A percentile compares a stretch with the other conserved stretches of the same genome.
Conservation (phyloP, 768 basidiomycete species). For the Nevesoporus exiguus region DNA sequence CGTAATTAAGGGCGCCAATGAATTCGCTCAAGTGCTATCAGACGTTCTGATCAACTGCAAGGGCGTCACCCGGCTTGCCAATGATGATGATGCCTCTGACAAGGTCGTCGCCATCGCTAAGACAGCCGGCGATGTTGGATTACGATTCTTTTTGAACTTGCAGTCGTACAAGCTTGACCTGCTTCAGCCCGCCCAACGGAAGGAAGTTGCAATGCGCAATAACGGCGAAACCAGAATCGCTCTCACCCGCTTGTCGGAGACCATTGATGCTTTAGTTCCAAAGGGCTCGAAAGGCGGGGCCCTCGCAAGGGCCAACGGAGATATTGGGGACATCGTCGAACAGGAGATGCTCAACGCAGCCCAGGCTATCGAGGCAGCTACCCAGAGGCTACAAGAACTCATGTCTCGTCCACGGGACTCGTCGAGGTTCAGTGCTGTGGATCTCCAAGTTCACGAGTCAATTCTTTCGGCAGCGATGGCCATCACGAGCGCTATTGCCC, state of each 20-base stretch:
- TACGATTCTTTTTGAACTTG: conserved; percentile 91
- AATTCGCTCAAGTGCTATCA: conserved; percentile 87
- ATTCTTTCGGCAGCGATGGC: conserved; percentile 92
- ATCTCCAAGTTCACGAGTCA: conserved; percentile 96
- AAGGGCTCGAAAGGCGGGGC: conserved; percentile 72
- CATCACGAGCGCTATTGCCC: conserved; percentile 92
- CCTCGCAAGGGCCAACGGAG: conserved; percentile 77
- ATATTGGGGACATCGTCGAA: conserved; percentile 94
- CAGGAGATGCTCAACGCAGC: conserved; percentile 95
- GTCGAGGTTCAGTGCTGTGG: conserved; percentile 83
- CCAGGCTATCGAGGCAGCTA: conserved; percentile 89
- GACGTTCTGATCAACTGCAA: conserved; percentile 94
- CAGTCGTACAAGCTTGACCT: conserved; percentile 94
- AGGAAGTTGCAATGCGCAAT: conserved; percentile 85
- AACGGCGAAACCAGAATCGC: conserved; percentile 83
- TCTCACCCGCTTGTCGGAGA: conserved; percentile 80
- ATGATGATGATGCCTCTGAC: conserved; percentile 89
- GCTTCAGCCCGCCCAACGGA: conserved; percentile 66
- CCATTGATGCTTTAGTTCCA: conserved; percentile 81
- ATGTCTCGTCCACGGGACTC: conserved; percentile 89
- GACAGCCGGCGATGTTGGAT: conserved; percentile 78
- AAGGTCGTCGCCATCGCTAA: conserved; percentile 85
- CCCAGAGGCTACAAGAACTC: conserved; percentile 83
- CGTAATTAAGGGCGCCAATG: conserved; percentile 96
- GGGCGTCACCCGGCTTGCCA: conserved; percentile 89